Conservation (phyloP, 129 eudicot species). For the Mikania micrantha region DNA sequence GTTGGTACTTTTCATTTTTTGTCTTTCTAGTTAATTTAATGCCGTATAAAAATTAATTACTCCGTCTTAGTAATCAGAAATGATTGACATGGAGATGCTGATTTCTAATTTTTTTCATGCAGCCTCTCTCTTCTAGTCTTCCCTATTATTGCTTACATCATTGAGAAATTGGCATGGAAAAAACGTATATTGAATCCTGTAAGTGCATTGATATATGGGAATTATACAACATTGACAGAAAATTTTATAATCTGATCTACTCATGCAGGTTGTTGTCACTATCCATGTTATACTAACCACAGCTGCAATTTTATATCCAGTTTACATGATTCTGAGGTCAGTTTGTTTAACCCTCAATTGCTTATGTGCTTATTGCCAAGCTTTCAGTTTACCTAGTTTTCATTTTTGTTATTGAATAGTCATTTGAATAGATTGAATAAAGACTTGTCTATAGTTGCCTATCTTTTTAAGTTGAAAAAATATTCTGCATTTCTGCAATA, state of each 20-base stretch:
- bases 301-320: conserved; percentile 55
- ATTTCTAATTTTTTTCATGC: conserved; percentile 26
- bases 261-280: conserved; percentile 50
- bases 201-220: conserved; percentile 24
- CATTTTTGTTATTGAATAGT: not conserved
- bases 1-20: conserved; percentile 50
- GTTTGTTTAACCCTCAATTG: conserved; percentile 2
- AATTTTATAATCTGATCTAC: not conserved
- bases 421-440: not conserved
- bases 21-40: not conserved
- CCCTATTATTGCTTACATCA: conserved; percentile 68
- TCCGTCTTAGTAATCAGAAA: not conserved
- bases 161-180: conserved; percentile 67
- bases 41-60: not conserved
- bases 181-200: conserved; percentile 58
- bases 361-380: not conserved
- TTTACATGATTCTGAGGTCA: conserved; percentile 68
- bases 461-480: not conserved
- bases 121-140: conserved; percentile 65
- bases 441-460: not conserved
- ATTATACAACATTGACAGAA: not conserved
- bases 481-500: conserved; percentile 5
- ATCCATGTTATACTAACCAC: conserved; percentile 55
- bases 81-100: not conserved
- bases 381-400: not conserved